Percentiles rank a stretch among this genome's conserved stretches.
These are phyloP conservation scores for Populus alba DNA, from an alignment of 345 rosid species.

Conservation along the genomic window DNA sequence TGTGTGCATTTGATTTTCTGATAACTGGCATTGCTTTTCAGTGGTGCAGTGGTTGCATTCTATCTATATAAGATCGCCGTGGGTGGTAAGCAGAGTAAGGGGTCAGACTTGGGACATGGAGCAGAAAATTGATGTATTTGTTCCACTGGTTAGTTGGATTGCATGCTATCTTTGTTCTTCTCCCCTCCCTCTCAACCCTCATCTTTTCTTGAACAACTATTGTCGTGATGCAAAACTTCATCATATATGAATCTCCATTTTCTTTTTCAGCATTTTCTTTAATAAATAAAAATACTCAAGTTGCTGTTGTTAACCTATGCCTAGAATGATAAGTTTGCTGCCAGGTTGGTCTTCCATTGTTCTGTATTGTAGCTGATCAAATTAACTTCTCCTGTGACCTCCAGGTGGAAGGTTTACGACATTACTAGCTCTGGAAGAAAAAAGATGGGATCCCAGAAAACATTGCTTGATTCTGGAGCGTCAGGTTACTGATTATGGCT, in stretches of 20 bases:
- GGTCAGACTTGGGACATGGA: conserved; percentile 37
- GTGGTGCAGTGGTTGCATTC: conserved; percentile 75
- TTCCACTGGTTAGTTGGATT: conserved; percentile 20
- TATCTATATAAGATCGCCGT: conserved; percentile 54
- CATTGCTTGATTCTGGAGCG: neutral
- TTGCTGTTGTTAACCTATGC: neutral
- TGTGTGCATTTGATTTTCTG: neutral
- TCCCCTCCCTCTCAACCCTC: neutral
- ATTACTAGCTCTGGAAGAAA: conserved; percentile 2
- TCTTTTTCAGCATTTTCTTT: neutral
- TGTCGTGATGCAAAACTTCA: neutral
- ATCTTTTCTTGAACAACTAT: neutral
- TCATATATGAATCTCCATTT: neutral
- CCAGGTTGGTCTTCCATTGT: neutral
- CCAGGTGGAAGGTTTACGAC: neutral
- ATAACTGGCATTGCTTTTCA: conserved; percentile 32
- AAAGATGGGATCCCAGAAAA: neutral
- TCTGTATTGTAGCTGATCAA: neutral
- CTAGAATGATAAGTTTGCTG: neutral
- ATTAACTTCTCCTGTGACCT: neutral
- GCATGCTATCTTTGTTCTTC: neutral
- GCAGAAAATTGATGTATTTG: conserved; percentile 30
- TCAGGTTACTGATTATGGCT: neutral
- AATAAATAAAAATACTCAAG: neutral
- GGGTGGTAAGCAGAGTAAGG: conserved; percentile 31